These are phyloP conservation scores for Collybia sordida DNA, from an alignment of 768 basidiomycete genomes.

Conservation along the genomic window DNA sequence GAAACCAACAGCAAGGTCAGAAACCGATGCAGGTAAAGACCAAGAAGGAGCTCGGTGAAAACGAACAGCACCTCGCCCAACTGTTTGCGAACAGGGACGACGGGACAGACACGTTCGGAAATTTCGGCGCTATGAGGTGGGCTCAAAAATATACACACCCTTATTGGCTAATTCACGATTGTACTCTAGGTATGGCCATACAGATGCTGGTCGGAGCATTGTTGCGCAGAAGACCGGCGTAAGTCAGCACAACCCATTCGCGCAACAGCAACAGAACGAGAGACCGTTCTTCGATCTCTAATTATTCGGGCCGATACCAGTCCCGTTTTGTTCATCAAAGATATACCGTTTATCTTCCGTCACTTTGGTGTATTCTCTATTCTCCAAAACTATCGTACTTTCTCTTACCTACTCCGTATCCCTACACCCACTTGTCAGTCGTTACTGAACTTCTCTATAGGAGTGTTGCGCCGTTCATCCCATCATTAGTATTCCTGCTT, in stretches of 20 bases:
- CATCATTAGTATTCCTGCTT: no score
- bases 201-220: slow-evolving; percentile 48
- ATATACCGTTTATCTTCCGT: no score
- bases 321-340: no score
- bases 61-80: slow-evolving; percentile 77
- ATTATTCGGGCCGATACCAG: background rate
- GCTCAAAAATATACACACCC: slow-evolving; percentile 15
- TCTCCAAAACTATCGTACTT: no score
- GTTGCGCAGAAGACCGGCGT: slow-evolving; percentile 46
- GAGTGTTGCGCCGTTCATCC: no score
- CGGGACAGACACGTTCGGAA: slow-evolving; percentile 96
- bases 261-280: slow-evolving; percentile 59
- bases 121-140: slow-evolving; percentile 72
- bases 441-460: no score
- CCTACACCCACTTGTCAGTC: no score
- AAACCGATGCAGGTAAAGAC: slow-evolving; percentile 39
- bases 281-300: slow-evolving; percentile 82
- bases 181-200: slow-evolving; percentile 52
- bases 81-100: slow-evolving; percentile 89
- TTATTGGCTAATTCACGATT: background rate
- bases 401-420: no score
- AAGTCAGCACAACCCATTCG: slow-evolving; percentile 64
- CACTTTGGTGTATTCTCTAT: no score
- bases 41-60: slow-evolving; percentile 43
- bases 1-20: slow-evolving; percentile 26